Evolutionary conservation across 768 basidiomycete genomes (phyloP).

Genomic region (Tricholoma hemisulphureum): DNA sequence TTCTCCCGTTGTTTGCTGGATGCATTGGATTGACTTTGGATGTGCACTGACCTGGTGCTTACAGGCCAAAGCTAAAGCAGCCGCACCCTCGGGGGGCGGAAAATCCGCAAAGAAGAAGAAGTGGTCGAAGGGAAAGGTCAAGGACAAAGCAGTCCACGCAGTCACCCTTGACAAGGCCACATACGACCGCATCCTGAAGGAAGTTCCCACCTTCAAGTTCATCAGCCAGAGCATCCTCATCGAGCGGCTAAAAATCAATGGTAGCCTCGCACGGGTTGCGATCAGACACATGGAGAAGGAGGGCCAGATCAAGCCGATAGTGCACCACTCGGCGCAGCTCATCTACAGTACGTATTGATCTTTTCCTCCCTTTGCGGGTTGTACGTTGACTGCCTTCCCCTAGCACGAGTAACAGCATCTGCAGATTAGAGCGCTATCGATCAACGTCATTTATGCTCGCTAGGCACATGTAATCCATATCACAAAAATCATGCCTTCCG

Average conservation of each 20-base stretch:
- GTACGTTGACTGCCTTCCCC: background rate
- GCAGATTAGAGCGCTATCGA: conserved; percentile 39
- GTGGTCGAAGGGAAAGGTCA: conserved; percentile 99
- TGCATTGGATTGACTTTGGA: conserved; percentile 34
- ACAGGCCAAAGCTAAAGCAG: conserved; percentile 77
- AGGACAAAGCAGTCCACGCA: conserved; percentile 99
- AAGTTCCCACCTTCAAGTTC: conserved; percentile 98
- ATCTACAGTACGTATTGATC: conserved; percentile 80
- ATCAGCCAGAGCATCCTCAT: conserved; percentile 98
- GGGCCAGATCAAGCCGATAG: conserved; percentile 91
- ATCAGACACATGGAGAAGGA: conserved; percentile 93
- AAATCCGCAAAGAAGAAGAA: conserved; percentile 99
- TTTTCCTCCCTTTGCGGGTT: background rate
- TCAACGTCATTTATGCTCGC: conserved; percentile 18
- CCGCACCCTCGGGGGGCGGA: conserved; percentile 69
- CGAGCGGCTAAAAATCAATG: conserved; percentile 96
- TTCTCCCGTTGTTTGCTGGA: conserved; percentile 32
- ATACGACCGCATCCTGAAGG: conserved; percentile 94
- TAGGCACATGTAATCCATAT: conserved; percentile 34
- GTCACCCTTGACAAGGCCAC: conserved; percentile 92
- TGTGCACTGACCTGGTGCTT: conserved; percentile 24
- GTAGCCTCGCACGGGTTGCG: conserved; percentile 86
- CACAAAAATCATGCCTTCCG: conserved; percentile 36
- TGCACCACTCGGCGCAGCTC: conserved; percentile 92
- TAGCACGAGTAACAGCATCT: conserved; percentile 50